Conservation (phyloP, 352 stramenopile species). For the Pythium dissotocum region DNA sequence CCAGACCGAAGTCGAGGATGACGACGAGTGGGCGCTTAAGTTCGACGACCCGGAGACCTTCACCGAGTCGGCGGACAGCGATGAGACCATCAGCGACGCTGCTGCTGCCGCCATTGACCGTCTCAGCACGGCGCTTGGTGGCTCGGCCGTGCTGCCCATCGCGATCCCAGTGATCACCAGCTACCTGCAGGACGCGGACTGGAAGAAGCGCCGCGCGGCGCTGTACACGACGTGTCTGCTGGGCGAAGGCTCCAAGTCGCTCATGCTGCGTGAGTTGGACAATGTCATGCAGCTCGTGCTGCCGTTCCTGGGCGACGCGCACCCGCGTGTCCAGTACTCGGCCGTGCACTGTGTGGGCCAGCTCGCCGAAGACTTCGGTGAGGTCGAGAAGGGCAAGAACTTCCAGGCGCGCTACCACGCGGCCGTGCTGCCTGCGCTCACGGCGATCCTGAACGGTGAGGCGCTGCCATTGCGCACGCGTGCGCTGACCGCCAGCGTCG, state of each 20-base stretch:
- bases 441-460: constrained; percentile 62
- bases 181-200: constrained; percentile 64
- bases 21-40: constrained; percentile 63
- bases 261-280: constrained; percentile 81
- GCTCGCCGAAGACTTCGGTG: constrained; percentile 79
- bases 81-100: constrained; percentile 71
- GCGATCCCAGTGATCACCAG: constrained; percentile 74
- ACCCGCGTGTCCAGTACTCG: constrained; percentile 82
- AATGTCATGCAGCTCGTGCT: constrained; percentile 71
- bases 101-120: constrained; percentile 78
- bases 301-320: constrained; percentile 65
- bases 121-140: constrained; percentile 68
- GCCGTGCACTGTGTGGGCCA: constrained; percentile 84
- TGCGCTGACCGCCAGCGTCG: constrained; percentile 71
- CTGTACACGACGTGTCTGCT: constrained; percentile 80
- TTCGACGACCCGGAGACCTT: constrained; percentile 86
- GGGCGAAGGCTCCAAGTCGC: constrained; percentile 72
- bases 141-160: constrained; percentile 70
- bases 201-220: constrained; percentile 74
- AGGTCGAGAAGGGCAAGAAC: constrained; percentile 87
- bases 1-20: constrained; percentile 81
- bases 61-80: constrained; percentile 56
- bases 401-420: constrained; percentile 83
- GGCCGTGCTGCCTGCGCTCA: constrained; percentile 65
- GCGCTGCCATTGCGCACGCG: constrained; percentile 66